Evolutionary conservation across 768 basidiomycete genomes (phyloP).

Genomic region (Psilocybe sp.): DNA sequence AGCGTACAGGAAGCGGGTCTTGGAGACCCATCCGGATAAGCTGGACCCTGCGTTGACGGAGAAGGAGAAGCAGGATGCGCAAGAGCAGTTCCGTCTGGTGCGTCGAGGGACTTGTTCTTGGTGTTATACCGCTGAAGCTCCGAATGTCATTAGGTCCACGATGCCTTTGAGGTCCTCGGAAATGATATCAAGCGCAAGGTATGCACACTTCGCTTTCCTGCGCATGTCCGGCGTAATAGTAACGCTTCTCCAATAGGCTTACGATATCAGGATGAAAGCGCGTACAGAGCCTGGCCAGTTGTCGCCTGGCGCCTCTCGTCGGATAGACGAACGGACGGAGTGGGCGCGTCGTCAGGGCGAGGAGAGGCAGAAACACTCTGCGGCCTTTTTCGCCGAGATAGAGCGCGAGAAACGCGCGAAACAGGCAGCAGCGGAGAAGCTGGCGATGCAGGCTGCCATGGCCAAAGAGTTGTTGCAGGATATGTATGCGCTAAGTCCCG

Average conservation of each 20-base stretch:
- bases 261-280: constrained; percentile 40
- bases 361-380: constrained; percentile 49
- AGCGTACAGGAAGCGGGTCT: constrained; percentile 63
- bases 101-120: constrained; percentile 10
- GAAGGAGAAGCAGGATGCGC: constrained; percentile 49
- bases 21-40: constrained; percentile 76
- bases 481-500: constrained; percentile 54
- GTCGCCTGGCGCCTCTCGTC: constrained; percentile 37
- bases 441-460: constrained; percentile 33
- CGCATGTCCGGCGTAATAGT: not conserved
- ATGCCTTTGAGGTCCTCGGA: constrained; percentile 59
- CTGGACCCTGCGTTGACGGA: constrained; percentile 52
- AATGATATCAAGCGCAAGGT: constrained; percentile 58
- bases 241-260: constrained; percentile 30
- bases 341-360: constrained; percentile 53
- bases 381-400: constrained; percentile 29
- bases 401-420: constrained; percentile 34
- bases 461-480: constrained; percentile 55
- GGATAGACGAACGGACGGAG: constrained; percentile 48
- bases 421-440: constrained; percentile 32
- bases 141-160: constrained; percentile 43
- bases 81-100: constrained; percentile 62
- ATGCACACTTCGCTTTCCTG: not conserved
- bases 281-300: constrained; percentile 23
- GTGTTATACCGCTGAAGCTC: constrained; percentile 7